Evolutionary conservation across 345 rosid genomes (phyloP).

Genomic region (Moricandia arvensis): DNA sequence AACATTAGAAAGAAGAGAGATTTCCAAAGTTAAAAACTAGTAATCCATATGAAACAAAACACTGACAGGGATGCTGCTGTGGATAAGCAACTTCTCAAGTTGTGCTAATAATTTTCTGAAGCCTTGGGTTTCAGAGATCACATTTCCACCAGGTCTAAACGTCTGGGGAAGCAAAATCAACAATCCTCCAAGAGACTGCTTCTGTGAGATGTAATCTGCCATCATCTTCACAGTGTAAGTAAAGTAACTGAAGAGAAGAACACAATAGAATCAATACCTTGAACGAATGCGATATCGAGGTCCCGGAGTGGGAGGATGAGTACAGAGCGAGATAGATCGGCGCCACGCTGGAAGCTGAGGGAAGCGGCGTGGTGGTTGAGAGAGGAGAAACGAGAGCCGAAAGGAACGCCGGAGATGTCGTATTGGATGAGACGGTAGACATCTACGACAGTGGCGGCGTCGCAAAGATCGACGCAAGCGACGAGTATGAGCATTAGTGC

Average conservation of each 20-base stretch:
- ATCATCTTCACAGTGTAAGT: background rate
- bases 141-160: constrained; percentile 46
- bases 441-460: constrained; percentile 91
- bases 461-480: constrained; percentile 91
- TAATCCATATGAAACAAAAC: constrained; percentile 1
- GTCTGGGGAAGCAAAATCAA: constrained; percentile 79
- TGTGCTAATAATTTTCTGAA: constrained; percentile 49
- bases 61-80: constrained; percentile 84
- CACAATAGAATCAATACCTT: constrained; percentile 42
- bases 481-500: constrained; percentile 70
- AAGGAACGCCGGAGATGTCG: constrained; percentile 84
- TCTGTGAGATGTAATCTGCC: constrained; percentile 67
- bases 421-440: constrained; percentile 97
- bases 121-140: constrained; percentile 40
- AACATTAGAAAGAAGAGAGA: background rate
- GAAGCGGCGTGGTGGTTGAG: constrained; percentile 94
- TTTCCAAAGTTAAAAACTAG: background rate
- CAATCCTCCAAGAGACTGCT: constrained; percentile 78
- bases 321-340: constrained; percentile 89
- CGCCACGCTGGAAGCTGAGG: constrained; percentile 63
- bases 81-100: constrained; percentile 72
- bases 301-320: constrained; percentile 81
- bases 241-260: background rate
- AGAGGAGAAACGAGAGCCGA: constrained; percentile 87
- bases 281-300: constrained; percentile 58